A percentile compares a stretch with the other conserved stretches of the same genome.
phyloP scores from a whole-genome alignment of 768 basidiomycete species.

The Serendipita sp. region DNA sequence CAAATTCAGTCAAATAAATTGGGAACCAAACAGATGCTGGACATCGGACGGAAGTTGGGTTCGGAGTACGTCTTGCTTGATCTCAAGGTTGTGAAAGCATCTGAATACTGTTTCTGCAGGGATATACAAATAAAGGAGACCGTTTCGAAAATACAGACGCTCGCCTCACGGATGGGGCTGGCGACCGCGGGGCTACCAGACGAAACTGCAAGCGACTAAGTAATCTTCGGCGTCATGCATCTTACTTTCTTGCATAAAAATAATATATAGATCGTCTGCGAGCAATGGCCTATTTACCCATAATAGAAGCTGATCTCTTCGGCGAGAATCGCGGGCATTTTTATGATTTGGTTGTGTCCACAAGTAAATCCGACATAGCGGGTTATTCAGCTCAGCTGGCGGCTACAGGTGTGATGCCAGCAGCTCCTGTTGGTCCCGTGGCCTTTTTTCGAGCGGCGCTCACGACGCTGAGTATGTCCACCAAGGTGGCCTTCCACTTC shows the following conservation, averaged over 20 bases:
- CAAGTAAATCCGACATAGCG: no score
- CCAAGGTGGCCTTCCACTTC: constrained; percentile 63
- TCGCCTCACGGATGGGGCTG: background rate
- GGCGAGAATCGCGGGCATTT: no score
- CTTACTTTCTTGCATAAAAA: no score
- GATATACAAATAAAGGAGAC: background rate
- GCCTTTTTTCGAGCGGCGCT: background rate
- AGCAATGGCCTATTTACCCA: no score
- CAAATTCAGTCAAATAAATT: background rate
- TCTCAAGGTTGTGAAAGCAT: background rate
- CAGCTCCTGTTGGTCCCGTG: background rate
- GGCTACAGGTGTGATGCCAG: no score
- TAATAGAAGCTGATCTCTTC: no score
- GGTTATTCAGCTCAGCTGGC: no score
- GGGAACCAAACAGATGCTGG: background rate
- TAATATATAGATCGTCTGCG: no score
- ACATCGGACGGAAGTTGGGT: background rate
- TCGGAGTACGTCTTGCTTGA: background rate
- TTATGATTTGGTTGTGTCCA: no score
- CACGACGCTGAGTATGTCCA: constrained; percentile 55
- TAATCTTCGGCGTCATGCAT: no score
- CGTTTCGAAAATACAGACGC: background rate
- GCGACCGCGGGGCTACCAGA: background rate
- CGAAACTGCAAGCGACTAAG: background rate
- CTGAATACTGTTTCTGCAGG: background rate